Base-by-base conservation (phyloP, 2,329 filamentous ascomycete species). In the Ceratocystis papillata region DNA sequence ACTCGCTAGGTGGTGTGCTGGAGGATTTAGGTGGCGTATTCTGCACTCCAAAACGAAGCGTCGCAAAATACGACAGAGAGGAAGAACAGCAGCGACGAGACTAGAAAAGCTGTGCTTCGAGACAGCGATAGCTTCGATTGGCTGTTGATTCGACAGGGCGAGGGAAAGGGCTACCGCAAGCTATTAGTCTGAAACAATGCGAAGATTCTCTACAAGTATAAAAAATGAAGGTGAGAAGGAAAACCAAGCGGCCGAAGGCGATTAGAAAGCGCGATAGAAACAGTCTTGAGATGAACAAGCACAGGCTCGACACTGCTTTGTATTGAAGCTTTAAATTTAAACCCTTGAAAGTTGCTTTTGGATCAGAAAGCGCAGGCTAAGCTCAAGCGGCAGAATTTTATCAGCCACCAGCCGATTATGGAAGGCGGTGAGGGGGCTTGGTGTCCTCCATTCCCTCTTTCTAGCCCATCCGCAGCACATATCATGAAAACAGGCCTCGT, bases 391-490 rank as follows among this genome's bases (percentile, higher is more conserved):
- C 61, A 63, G 44, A 63, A 63, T 63, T 30, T 20, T 17, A 28
- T 20, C 25, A 28, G 44, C 44, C 61, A 63, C 28, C 33, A 12
- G 37, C 61, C 25, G 33, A 63, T 63, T 63, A 10, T 28, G 8
- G 61, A 63, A 63, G 41, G 61, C 61, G 61, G 61, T 63, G 61
- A 50, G 44, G 8, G n/a, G 25, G 15, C 53, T n/a, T 57, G 2
- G 1, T 57, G 53, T 12, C 6, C 30, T 33, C 30, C 6, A 6
- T 33, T 33, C 30, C 28, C 28, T 30, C 28, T 30, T 30, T 15
- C 17, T 22, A 25, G 25, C 22, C 20, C 50, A 17, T 15, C 2
- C 5, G 10, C 20, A 5, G 2, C 50, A 25, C 1, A 5, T 55
- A 10, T 55, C 20, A 55, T 5, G 3, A 22, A 5, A 25, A 25